These are phyloP conservation scores for Alternaria rosae DNA, from an alignment of 2,329 filamentous ascomycete species.

Conservation along the genomic window DNA sequence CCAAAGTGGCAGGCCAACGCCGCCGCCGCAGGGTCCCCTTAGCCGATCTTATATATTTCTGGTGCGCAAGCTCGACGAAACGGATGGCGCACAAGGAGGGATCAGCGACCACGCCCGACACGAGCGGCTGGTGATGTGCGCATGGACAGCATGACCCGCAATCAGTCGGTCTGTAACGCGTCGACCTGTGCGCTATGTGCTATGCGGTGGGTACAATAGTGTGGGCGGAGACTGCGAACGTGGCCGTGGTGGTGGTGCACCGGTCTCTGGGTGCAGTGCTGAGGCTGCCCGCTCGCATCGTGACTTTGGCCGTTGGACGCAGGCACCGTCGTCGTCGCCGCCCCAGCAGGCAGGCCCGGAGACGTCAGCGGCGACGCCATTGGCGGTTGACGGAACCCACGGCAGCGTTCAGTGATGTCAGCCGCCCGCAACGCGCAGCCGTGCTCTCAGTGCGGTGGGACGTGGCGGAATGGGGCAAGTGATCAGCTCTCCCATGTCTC, in stretches of 20 bases:
- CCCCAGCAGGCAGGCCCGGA: not conserved
- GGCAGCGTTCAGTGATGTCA: constrained; percentile 15
- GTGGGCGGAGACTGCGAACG: not conserved
- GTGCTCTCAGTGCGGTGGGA: constrained; percentile 7
- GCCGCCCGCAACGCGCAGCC: not conserved
- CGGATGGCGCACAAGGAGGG: constrained; percentile 16
- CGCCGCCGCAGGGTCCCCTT: constrained; percentile 34
- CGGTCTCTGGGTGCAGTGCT: not conserved
- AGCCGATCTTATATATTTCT: constrained; percentile 34
- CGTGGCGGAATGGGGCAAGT: constrained; percentile 4
- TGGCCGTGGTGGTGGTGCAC: not conserved
- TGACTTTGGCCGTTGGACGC: not conserved
- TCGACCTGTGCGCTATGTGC: constrained; percentile 6
- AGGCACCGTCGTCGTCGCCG: not conserved
- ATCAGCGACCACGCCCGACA: constrained; percentile 31
- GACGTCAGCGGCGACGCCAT: not conserved
- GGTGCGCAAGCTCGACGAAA: constrained; percentile 22
- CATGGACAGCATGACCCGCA: constrained; percentile 22
- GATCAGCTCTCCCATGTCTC: constrained; percentile 8
- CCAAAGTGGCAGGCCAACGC: constrained; percentile 20
- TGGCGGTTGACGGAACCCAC: constrained; percentile 8
- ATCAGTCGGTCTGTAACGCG: constrained; percentile 1
- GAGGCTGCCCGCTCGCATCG: not conserved
- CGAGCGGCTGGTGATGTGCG: constrained; percentile 20
- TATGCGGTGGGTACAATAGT: not conserved